Conservation (phyloP, 768 basidiomycete species). For the Boletellus ananiceps region DNA sequence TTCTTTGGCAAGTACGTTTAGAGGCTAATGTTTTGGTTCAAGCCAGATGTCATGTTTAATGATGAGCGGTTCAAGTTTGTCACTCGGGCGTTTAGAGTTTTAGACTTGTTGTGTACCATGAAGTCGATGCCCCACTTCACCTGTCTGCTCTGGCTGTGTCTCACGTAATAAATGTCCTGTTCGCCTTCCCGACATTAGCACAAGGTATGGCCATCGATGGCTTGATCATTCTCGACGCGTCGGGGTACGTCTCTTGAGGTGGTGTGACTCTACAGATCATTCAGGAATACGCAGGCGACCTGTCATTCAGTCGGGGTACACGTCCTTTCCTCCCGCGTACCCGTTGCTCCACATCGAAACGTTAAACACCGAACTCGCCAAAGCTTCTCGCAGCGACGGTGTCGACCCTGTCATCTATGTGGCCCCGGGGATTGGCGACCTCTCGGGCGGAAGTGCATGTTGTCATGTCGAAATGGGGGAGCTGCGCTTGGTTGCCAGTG, state of each 20-base stretch:
- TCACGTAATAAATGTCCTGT: not conserved
- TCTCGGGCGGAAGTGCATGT: conserved; percentile 57
- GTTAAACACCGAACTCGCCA: conserved; percentile 66
- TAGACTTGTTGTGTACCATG: conserved; percentile 9
- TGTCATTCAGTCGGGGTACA: conserved; percentile 89
- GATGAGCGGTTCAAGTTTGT: not conserved
- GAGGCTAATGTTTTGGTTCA: conserved; percentile 1
- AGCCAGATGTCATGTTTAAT: not conserved
- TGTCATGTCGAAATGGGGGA: conserved; percentile 80
- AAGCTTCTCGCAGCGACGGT: conserved; percentile 46
- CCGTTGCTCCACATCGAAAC: conserved; percentile 85
- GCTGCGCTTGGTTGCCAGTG: conserved; percentile 71
- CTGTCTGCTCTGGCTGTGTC: not conserved
- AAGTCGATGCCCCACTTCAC: conserved; percentile 6
- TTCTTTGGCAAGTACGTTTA: conserved; percentile 83
- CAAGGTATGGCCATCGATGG: conserved; percentile 71
- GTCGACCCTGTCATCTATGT: conserved; percentile 77
- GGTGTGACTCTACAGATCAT: not conserved
- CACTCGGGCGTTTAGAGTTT: conserved; percentile 4
- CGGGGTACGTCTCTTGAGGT: conserved; percentile 49
- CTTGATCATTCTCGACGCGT: conserved; percentile 70
- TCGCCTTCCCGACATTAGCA: not conserved
- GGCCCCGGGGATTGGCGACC: conserved; percentile 37
- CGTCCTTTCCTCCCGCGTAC: conserved; percentile 69
- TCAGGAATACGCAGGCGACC: conserved; percentile 47